Evolutionary conservation across 2,329 filamentous ascomycete species (phyloP), one percentile per base, ranked within the genome.

Genomic region (Erysiphe pisi): DNA sequence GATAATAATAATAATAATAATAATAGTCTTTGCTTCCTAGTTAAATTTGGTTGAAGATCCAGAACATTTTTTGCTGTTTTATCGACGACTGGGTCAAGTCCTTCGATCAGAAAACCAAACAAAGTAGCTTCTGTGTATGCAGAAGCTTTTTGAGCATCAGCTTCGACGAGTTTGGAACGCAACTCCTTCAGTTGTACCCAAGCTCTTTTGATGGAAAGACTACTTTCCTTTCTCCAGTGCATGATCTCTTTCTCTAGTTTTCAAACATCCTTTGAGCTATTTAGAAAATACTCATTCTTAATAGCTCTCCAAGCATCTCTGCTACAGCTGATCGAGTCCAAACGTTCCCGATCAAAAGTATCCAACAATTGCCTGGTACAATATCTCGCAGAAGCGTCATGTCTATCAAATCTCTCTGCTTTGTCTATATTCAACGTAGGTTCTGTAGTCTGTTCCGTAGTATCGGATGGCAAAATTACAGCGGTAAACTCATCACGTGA

Each of bases 141-240:
- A 3, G 11, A 6, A 7, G 28, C 22, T 43, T 61, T 75, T 2
- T 11, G 40, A 3, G 47, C 3, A 31, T 61, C 52, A 3, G 31
- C 31, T 45, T 75, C 73, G 14, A 75, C 49, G 3, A 75, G 12
- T 20, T 75, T 75, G 0, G 28, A 40, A 14, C 49, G 52, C 18
- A 75, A 18, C 28, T 75, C 52, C 1, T 61, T 75, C 11, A 75
- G 31, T 12, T 75, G 52, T 11, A 61, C 52, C 49, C 74, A 76
- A 43, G 36, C 74, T n/a, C 52, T 28, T 31, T 76, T 76, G 22
- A 63, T 47, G 0, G 74, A 76, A 28, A 63, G 52, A 25, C 56
- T n/a, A 18, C 43, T 63, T 76, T 22, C 25, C 11, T 76, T 58
- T 2, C 6, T 75, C 73, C 73, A 75, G 40, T 61, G 73, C 20